These are phyloP conservation scores for Cetradonia linearis DNA, from an alignment of 495 filamentous ascomycete genomes.

Conservation along the genomic window DNA sequence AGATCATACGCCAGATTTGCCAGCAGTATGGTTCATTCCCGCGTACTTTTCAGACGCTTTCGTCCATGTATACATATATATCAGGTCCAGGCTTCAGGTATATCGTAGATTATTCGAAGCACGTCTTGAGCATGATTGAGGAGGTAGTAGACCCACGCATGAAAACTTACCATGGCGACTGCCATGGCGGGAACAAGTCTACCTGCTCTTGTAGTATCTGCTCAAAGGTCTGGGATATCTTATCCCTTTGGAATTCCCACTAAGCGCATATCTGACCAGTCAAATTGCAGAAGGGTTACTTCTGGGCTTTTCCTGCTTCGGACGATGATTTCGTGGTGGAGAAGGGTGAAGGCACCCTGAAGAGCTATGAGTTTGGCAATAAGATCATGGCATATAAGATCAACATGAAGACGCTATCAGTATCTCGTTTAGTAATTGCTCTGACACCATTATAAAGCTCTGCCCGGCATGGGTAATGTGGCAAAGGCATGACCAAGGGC, in stretches of 20 bases:
- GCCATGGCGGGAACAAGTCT: conserved; percentile 4
- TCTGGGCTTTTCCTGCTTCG: conserved; percentile 4
- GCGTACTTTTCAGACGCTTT: not conserved
- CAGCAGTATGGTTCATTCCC: not conserved
- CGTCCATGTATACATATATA: not conserved
- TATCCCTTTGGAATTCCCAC: too few relatives aligned
- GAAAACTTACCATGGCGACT: conserved; percentile 9
- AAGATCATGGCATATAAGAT: conserved; percentile 3
- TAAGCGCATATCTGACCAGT: not conserved
- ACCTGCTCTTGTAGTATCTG: conserved; percentile 7
- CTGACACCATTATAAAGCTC: not conserved
- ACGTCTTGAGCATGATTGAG: not conserved
- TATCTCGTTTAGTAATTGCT: too few relatives aligned
- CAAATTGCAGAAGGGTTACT: not conserved
- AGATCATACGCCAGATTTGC: too few relatives aligned
- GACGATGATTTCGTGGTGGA: conserved; percentile 11
- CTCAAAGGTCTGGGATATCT: too few relatives aligned
- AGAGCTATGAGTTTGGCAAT: conserved; percentile 2
- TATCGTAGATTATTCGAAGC: not conserved
- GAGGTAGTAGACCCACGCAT: not conserved
- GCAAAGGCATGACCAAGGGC: not conserved
- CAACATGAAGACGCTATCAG: not conserved
- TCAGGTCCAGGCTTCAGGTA: not conserved
- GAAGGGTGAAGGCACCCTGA: conserved; percentile 11
- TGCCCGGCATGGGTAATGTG: conserved; percentile 4